Percentiles rank a stretch among this genome's conserved stretches.
Evolutionary conservation across 768 basidiomycete species (phyloP).

Genomic region (Punctularia strigosozonata): DNA sequence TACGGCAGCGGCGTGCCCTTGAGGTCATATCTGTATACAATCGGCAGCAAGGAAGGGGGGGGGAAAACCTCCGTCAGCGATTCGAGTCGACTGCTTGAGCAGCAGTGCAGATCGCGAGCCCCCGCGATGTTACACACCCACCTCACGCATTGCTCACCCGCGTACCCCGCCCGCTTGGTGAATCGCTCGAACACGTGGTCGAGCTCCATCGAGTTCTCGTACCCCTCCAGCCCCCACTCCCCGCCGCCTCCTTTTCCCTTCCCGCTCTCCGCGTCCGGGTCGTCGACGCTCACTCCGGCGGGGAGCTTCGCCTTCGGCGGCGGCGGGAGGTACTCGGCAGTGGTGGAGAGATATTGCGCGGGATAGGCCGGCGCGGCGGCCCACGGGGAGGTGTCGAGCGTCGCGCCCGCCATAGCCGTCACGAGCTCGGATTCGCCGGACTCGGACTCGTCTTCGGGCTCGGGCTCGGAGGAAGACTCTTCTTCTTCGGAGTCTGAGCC

Average conservation of each 20-base stretch:
- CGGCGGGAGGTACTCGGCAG: conserved; percentile 59
- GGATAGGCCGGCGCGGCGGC: conserved; percentile 49
- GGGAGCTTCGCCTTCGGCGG: conserved; percentile 36
- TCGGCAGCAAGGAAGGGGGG: too few species aligned
- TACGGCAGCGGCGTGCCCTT: conserved; percentile 78
- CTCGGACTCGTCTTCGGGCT: conserved; percentile 15
- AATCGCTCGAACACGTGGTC: conserved; percentile 87
- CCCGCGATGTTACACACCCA: not conserved
- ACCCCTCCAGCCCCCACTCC: conserved; percentile 59
- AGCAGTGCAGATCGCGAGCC: not conserved
- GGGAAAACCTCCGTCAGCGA: too few species aligned
- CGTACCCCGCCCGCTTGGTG: conserved; percentile 52
- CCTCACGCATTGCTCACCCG: conserved; percentile 83
- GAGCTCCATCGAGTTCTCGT: conserved; percentile 68
- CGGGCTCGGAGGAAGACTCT: conserved; percentile 18
- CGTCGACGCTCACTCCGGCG: conserved; percentile 24
- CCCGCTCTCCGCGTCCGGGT: conserved; percentile 29
- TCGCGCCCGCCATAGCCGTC: conserved; percentile 43
- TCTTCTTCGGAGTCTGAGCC: conserved; percentile 20
- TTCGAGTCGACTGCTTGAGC: too few species aligned
- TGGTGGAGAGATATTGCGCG: conserved; percentile 64
- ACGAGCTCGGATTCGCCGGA: conserved; percentile 35
- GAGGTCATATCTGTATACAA: conserved; percentile 65
- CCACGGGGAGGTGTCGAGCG: conserved; percentile 57
- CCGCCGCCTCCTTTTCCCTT: conserved; percentile 32